A percentile compares a stretch with the other conserved stretches of the same genome.
Conservation (phyloP, 768 basidiomycete genomes). For the Russula vinacea region DNA sequence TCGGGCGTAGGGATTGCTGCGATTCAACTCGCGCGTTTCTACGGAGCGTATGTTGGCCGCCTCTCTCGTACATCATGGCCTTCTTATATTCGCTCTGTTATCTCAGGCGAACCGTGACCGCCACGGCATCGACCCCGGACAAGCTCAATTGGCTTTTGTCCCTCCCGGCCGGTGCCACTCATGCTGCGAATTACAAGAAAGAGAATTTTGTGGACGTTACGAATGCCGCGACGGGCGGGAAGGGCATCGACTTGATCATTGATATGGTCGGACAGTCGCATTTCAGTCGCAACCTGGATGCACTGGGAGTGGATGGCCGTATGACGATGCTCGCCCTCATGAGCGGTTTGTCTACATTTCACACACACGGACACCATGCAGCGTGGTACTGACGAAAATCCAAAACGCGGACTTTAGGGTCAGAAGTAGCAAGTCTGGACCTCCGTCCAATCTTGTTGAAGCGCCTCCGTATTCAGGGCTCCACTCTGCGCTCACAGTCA, state of each 20-base stretch:
- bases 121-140: slow-evolving; percentile 45
- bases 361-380: not conserved
- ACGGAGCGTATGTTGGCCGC: slow-evolving; percentile 60
- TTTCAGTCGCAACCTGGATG: slow-evolving; percentile 68
- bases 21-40: slow-evolving; percentile 76
- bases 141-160: slow-evolving; percentile 76
- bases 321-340: slow-evolving; percentile 67
- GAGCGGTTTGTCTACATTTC: slow-evolving; percentile 49
- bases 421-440: slow-evolving; percentile 49
- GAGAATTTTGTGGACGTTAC: slow-evolving; percentile 75
- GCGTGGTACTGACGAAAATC: slow-evolving; percentile 20
- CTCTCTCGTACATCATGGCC: not conserved
- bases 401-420: slow-evolving; percentile 42
- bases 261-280: slow-evolving; percentile 81
- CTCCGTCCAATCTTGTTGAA: slow-evolving; percentile 73
- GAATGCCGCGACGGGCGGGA: slow-evolving; percentile 59
- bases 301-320: slow-evolving; percentile 65
- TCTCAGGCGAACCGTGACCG: slow-evolving; percentile 63
- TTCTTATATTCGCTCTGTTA: not conserved
- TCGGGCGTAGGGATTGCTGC: slow-evolving; percentile 88
- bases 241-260: slow-evolving; percentile 79
- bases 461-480: slow-evolving; percentile 83
- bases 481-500: slow-evolving; percentile 75
- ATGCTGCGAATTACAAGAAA: slow-evolving; percentile 81
- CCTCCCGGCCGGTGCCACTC: slow-evolving; percentile 65